Conservation (phyloP, 352 stramenopile species). For the Phytophthora aleatoria region DNA sequence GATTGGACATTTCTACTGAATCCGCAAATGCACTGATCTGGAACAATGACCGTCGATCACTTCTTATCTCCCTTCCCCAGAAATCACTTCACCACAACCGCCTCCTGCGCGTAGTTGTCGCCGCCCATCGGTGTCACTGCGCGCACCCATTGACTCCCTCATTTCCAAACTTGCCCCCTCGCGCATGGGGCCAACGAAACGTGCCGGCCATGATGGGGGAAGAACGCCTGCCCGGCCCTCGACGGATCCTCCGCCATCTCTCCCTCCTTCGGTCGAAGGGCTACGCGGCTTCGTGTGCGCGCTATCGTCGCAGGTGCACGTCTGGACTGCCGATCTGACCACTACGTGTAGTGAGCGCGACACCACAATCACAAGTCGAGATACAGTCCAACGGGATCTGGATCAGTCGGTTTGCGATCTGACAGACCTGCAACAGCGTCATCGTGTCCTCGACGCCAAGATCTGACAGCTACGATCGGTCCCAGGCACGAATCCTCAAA, state of each 20-base stretch:
- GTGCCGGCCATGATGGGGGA: not conserved
- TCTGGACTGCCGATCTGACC: not conserved
- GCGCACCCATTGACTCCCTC: not conserved
- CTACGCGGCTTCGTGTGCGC: not conserved
- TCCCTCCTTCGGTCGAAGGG: not conserved
- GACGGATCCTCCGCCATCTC: too few species aligned
- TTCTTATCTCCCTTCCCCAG: too few species aligned
- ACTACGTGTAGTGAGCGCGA: not conserved
- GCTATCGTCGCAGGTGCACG: not conserved
- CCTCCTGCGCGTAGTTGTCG: not conserved
- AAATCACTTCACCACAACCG: not conserved
- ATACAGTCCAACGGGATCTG: too few species aligned
- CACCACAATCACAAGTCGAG: too few species aligned
- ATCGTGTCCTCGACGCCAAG: too few species aligned
- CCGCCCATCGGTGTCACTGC: not conserved
- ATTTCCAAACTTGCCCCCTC: not conserved
- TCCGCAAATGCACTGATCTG: too few species aligned
- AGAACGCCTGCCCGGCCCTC: not conserved
- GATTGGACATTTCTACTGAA: too few species aligned
- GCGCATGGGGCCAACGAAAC: not conserved
- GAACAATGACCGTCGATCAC: too few species aligned
- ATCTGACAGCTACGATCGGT: too few species aligned
- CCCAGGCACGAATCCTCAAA: too few species aligned
- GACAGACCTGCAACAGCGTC: too few species aligned
- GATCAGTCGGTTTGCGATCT: too few species aligned